Percentiles rank a stretch among this genome's conserved stretches.
Evolutionary conservation across 495 filamentous ascomycete genomes (phyloP).

Genomic region (Penicillium pancosmium): DNA sequence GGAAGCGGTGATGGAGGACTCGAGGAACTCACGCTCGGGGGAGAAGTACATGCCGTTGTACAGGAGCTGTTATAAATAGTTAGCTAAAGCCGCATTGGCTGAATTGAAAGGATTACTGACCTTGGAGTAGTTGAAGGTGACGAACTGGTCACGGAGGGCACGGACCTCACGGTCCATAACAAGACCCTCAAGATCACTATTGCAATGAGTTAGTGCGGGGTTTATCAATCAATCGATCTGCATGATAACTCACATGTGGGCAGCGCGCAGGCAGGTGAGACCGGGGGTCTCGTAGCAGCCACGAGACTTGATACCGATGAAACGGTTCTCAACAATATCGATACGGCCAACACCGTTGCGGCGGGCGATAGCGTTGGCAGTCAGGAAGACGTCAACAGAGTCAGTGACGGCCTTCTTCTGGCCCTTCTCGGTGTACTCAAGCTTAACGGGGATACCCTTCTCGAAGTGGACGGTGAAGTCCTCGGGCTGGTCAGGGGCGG

Average conservation of each 20-base stretch:
- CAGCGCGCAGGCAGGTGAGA: slow-evolving; percentile 71
- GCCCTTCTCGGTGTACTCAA: slow-evolving; percentile 57
- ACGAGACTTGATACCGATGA: slow-evolving; percentile 83
- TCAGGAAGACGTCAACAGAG: slow-evolving; percentile 76
- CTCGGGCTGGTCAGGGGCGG: slow-evolving; percentile 74
- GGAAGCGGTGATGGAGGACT: slow-evolving; percentile 68
- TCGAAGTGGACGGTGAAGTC: slow-evolving; percentile 81
- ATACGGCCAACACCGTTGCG: slow-evolving; percentile 82
- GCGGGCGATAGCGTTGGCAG: slow-evolving; percentile 76
- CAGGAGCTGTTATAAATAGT: slow-evolving; percentile 44
- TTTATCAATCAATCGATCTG: not conserved
- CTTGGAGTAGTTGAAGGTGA: slow-evolving; percentile 75
- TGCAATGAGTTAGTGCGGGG: slow-evolving; percentile 5
- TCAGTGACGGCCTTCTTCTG: slow-evolving; percentile 67
- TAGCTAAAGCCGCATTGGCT: not conserved
- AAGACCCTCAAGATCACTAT: slow-evolving; percentile 77
- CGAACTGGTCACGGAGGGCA: slow-evolving; percentile 75
- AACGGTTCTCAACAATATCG: slow-evolving; percentile 91
- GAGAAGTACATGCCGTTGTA: slow-evolving; percentile 82
- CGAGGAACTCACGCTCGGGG: slow-evolving; percentile 77
- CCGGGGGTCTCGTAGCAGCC: slow-evolving; percentile 89
- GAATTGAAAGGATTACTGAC: slow-evolving; percentile 21
- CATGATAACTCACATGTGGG: slow-evolving; percentile 58
- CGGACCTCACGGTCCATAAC: slow-evolving; percentile 85
- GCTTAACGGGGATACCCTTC: slow-evolving; percentile 79